Percentiles rank a stretch among this genome's conserved stretches.
Evolutionary conservation across 441 rosid genomes (phyloP).

Genomic region (Jatropha podagrica): DNA sequence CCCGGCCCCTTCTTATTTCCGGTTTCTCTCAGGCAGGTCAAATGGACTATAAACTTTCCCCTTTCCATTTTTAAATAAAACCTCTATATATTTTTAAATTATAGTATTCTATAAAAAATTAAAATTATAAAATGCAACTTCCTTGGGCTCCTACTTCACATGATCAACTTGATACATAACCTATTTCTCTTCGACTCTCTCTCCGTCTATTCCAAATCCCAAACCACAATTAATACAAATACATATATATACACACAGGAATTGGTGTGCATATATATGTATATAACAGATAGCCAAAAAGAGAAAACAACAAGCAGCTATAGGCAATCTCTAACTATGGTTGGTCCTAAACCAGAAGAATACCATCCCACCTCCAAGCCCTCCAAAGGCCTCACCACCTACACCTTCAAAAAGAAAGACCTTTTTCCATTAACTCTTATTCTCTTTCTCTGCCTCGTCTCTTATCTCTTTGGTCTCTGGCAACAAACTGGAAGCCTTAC

Average conservation of each 20-base stretch:
- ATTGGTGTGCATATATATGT: too few species aligned
- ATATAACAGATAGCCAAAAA: too few species aligned
- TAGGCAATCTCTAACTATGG: slow-evolving; percentile 27
- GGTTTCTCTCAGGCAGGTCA: not conserved
- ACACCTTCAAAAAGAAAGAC: slow-evolving; percentile 12
- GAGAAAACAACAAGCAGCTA: too few species aligned
- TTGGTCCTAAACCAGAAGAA: slow-evolving; percentile 5
- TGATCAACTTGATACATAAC: slow-evolving; percentile 26
- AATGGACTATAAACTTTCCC: too few species aligned
- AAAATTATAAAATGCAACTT: not conserved
- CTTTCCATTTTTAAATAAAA: not conserved
- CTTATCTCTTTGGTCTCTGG: slow-evolving; percentile 49
- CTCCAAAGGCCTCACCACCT: slow-evolving; percentile 16
- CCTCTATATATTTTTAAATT: not conserved
- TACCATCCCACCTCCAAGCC: slow-evolving; percentile 33
- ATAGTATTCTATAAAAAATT: too few species aligned
- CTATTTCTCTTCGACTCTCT: slow-evolving; percentile 18
- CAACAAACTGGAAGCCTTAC: slow-evolving; percentile 15
- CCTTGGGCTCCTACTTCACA: not conserved
- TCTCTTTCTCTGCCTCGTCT: slow-evolving; percentile 40
- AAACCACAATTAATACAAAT: not conserved
- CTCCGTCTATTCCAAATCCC: not conserved
- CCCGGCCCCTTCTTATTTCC: not conserved
- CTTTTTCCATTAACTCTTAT: slow-evolving; percentile 26
- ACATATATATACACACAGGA: not conserved